A percentile compares a stretch with the other conserved stretches of the same genome.
Evolutionary conservation across 2,329 filamentous ascomycete genomes (phyloP).

Genomic region (Mycosphaerella sp.): DNA sequence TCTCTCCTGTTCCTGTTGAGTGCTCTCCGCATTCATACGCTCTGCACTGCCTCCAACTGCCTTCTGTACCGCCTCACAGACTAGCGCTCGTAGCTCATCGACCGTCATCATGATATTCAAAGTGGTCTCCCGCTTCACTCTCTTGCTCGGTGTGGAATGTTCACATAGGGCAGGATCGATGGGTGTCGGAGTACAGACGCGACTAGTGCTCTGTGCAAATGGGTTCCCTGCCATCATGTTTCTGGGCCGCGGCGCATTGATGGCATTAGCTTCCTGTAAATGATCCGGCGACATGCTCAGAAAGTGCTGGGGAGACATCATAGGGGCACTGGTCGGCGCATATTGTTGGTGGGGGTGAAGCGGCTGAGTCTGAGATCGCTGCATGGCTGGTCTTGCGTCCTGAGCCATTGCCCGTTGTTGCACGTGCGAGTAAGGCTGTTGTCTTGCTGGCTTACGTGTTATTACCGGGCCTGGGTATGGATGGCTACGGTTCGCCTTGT

Average conservation of each 20-base stretch:
- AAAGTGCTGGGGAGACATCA: slow-evolving; percentile 11
- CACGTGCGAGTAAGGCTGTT: slow-evolving; percentile 2
- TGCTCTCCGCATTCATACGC: neutral
- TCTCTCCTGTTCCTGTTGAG: neutral
- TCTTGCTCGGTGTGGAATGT: slow-evolving; percentile 1
- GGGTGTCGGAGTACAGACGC: slow-evolving; percentile 22
- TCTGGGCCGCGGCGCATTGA: neutral
- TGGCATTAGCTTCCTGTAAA: slow-evolving; percentile 4
- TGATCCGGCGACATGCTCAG: neutral
- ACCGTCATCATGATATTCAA: slow-evolving; percentile 17
- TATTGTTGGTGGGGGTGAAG: slow-evolving; percentile 8
- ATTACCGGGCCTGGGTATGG: slow-evolving; percentile 10
- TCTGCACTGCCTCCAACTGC: slow-evolving; percentile 4
- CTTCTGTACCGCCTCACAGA: slow-evolving; percentile 19
- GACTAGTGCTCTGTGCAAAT: slow-evolving; percentile 13
- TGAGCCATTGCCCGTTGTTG: slow-evolving; percentile 13
- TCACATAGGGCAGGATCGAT: slow-evolving; percentile 20
- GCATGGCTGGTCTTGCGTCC: slow-evolving; percentile 8
- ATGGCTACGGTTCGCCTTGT: slow-evolving; percentile 14
- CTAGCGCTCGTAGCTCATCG: slow-evolving; percentile 22
- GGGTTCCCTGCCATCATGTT: slow-evolving; percentile 10
- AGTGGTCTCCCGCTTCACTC: slow-evolving; percentile 4
- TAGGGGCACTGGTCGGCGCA: slow-evolving; percentile 21
- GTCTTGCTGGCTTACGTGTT: neutral
- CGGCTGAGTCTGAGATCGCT: slow-evolving; percentile 15